Evolutionary conservation across 1,284 basidiomycete genomes (phyloP).

Genomic region (Bondarzewia mesenterica): DNA sequence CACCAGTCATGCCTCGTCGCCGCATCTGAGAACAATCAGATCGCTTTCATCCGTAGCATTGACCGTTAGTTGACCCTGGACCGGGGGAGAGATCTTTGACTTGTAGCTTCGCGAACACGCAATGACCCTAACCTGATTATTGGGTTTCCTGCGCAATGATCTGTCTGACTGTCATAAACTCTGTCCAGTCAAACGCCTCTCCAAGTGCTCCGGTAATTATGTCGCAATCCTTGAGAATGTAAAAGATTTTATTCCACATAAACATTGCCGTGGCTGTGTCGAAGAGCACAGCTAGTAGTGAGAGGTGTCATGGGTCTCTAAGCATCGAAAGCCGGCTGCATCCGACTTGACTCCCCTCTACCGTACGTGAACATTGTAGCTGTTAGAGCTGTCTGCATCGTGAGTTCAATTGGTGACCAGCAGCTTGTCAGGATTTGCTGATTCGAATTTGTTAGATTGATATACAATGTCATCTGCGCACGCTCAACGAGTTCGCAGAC

Average conservation of each 20-base stretch:
- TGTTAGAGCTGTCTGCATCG: too few relatives aligned
- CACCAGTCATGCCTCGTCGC: too few relatives aligned
- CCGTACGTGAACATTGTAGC: too few relatives aligned
- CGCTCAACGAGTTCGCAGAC: conserved; percentile 30
- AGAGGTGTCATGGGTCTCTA: background rate
- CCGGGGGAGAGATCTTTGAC: too few relatives aligned
- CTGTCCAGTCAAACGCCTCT: background rate
- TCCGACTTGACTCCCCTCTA: background rate
- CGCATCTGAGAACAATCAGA: too few relatives aligned
- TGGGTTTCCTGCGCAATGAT: background rate
- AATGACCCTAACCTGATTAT: background rate
- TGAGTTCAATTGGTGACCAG: too few relatives aligned
- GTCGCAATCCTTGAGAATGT: too few relatives aligned
- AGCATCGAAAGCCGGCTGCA: background rate
- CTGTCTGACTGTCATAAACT: background rate
- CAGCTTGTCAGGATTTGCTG: too few relatives aligned
- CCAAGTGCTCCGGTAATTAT: background rate
- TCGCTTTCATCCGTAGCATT: too few relatives aligned
- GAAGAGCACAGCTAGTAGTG: background rate
- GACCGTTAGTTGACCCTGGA: too few relatives aligned
- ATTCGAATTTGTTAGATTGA: background rate
- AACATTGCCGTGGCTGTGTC: background rate
- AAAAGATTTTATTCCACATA: background rate
- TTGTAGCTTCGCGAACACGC: too few relatives aligned
- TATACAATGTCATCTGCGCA: background rate